Base-by-base conservation (phyloP, 345 rosid species). In the Moricandia moricandioides region DNA sequence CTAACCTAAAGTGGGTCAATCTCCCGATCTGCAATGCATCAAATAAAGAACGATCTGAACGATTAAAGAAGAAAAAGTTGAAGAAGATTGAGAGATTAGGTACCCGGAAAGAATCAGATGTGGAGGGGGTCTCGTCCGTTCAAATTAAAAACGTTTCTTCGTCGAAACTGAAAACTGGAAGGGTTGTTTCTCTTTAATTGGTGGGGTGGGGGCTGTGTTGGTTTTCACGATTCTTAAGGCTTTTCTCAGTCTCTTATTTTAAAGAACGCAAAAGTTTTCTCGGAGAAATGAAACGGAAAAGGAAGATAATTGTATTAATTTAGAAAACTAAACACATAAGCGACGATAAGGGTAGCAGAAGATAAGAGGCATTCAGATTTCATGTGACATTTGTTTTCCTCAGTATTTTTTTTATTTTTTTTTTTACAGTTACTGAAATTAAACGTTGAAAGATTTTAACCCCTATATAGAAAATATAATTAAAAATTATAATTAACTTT, bases 361-460 rank as follows among this genome's bases (percentile, higher is more conserved):
- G 70, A 43, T 69, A 45, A 54, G 75, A 76, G 70, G 55, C 80
- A 65, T 76, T 55, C 75, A 62, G 75, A 70, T 77, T 70, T 69
- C 75, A 77, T 70, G 65, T 63, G 80, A 70, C 73, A 64, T 31
- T 35, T 55, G 66, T 40, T 60, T 35, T 54, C 9, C 43, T 30
- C 33, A 12, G 11, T 27, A n/a, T 13, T 43, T 43, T 24, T n/a
- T 13, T 43, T 43, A n/a, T n/a, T 64, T 7, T 0, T 26, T 11
- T 31, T 1, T 24, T 51, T 62, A 30, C 27, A n/a, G 70, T 54
- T 45, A 40, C 18, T 63, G 66, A 4, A 4, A 57, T 17, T 29
- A 64, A 65, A 40, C 10, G 34, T 65, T 55, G 59, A 11, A 10
- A 55, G 14, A 10, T 55, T 52, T 52, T 52, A 13, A 18, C 27